Evolutionary conservation across 805 yeast genomes (phyloP).

Genomic region (Saccharomycopsis vini): DNA sequence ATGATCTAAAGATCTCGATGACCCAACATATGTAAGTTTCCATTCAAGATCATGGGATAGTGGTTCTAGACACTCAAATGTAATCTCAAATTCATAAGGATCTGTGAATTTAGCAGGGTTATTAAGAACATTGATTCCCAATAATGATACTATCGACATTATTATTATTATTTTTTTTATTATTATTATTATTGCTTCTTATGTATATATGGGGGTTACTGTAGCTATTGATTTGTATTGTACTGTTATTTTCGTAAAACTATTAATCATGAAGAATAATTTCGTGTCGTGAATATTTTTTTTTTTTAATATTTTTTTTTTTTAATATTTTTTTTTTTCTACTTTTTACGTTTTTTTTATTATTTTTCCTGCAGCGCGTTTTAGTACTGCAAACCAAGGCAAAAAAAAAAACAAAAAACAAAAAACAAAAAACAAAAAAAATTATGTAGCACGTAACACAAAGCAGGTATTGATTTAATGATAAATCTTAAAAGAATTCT

Average conservation of each 20-base stretch:
- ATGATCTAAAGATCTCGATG: slow-evolving; percentile 87
- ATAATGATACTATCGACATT: slow-evolving; percentile 89
- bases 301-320: neutral
- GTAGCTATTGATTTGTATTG: too few relatives aligned
- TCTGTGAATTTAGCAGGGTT: slow-evolving; percentile 93
- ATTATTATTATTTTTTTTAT: neutral
- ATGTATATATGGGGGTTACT: too few relatives aligned
- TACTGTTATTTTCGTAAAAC: neutral
- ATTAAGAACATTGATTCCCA: slow-evolving; percentile 85
- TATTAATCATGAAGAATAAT: neutral
- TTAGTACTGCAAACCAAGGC: too few relatives aligned
- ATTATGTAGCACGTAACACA: too few relatives aligned
- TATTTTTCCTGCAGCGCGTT: too few relatives aligned
- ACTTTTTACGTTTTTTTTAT: neutral
- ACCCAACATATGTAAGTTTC: slow-evolving; percentile 95
- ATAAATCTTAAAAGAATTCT: too few relatives aligned
- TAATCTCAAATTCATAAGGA: slow-evolving; percentile 92
- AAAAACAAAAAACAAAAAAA: too few relatives aligned
- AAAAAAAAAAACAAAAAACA: too few relatives aligned
- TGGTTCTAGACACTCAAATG: slow-evolving; percentile 93
- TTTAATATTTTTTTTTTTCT: neutral
- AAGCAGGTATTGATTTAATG: too few relatives aligned
- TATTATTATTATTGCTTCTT: neutral
- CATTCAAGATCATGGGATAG: slow-evolving; percentile 81
- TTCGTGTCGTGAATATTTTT: neutral